Evolutionary conservation across 202 grass and related monocot genomes (phyloP).

Genomic region (Zoysia matrella): DNA sequence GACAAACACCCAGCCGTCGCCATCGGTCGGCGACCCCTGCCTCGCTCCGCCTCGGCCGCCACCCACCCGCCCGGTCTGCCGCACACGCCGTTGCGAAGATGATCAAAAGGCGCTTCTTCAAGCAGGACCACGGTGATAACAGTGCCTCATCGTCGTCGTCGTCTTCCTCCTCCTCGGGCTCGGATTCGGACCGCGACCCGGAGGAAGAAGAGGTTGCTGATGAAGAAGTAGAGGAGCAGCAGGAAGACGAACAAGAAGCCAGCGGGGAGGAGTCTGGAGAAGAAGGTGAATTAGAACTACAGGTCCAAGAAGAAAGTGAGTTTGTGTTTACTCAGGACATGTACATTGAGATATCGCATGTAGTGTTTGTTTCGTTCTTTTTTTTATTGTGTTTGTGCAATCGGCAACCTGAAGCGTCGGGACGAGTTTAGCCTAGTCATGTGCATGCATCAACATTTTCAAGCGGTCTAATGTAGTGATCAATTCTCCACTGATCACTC

Average conservation of each 20-base stretch:
- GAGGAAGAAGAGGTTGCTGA: conserved; percentile 35
- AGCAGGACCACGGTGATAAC: conserved; percentile 64
- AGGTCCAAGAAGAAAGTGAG: conserved; percentile 36
- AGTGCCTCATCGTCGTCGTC: conserved; percentile 43
- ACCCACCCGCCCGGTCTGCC: too few species aligned
- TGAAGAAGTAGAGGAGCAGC: conserved; percentile 47
- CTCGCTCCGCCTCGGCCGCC: too few species aligned
- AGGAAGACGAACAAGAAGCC: conserved; percentile 15
- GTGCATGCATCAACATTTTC: background rate
- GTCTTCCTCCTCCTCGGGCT: conserved; percentile 48
- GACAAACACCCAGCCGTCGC: too few species aligned
- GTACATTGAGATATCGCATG: background rate
- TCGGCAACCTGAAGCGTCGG: background rate
- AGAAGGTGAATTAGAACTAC: conserved; percentile 20
- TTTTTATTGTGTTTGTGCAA: conserved; percentile 6
- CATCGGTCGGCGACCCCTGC: too few species aligned
- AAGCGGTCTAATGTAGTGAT: background rate
- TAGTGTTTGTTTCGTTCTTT: background rate
- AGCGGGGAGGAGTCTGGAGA: conserved; percentile 41
- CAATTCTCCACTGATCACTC: background rate
- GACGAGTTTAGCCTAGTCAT: background rate
- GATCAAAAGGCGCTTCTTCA: conserved; percentile 86
- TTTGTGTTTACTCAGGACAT: background rate
- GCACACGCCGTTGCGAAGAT: conserved; percentile 32
- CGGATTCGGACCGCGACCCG: conserved; percentile 36